Percentiles rank a stretch among this genome's conserved stretches.
Evolutionary conservation across 2,329 filamentous ascomycete genomes (phyloP).

Genomic region (Pseudocercospora eumusae): DNA sequence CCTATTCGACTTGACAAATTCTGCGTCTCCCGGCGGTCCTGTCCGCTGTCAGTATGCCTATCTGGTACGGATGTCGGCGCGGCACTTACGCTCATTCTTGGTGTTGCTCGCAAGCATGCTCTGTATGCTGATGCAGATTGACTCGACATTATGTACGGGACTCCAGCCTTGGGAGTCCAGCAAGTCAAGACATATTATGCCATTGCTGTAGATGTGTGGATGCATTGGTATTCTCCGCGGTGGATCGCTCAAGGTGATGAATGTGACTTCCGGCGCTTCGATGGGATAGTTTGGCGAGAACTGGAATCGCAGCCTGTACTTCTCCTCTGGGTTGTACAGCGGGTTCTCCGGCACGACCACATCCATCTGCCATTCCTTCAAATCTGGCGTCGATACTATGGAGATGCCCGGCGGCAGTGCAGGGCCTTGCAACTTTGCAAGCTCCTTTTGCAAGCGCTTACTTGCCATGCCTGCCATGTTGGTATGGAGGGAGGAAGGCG

Average conservation of each 20-base stretch:
- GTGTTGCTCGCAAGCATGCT: slow-evolving; percentile 97
- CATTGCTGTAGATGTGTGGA: slow-evolving; percentile 97
- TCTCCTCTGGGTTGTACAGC: slow-evolving; percentile 71
- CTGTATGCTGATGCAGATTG: slow-evolving; percentile 94
- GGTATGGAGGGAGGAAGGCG: background rate
- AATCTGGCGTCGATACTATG: slow-evolving; percentile 76
- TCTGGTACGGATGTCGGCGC: background rate
- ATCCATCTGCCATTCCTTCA: slow-evolving; percentile 89
- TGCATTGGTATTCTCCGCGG: slow-evolving; percentile 79
- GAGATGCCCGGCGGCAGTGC: slow-evolving; percentile 68
- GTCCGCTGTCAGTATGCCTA: slow-evolving; percentile 7
- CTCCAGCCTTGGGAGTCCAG: slow-evolving; percentile 88
- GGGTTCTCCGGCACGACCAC: slow-evolving; percentile 93
- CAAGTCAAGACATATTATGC: slow-evolving; percentile 95
- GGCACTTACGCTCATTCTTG: slow-evolving; percentile 70
- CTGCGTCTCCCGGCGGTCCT: slow-evolving; percentile 77
- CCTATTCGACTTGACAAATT: slow-evolving; percentile 80
- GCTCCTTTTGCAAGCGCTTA: slow-evolving; percentile 54
- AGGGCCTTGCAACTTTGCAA: slow-evolving; percentile 57
- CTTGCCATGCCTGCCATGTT: slow-evolving; percentile 40
- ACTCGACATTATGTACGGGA: slow-evolving; percentile 95
- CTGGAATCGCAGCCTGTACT: slow-evolving; percentile 81
- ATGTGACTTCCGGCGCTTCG: slow-evolving; percentile 93
- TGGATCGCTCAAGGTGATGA: slow-evolving; percentile 61
- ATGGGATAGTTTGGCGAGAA: slow-evolving; percentile 88